Evolutionary conservation across 495 filamentous ascomycete species (phyloP).

Genomic region (Penicillium nucicola): DNA sequence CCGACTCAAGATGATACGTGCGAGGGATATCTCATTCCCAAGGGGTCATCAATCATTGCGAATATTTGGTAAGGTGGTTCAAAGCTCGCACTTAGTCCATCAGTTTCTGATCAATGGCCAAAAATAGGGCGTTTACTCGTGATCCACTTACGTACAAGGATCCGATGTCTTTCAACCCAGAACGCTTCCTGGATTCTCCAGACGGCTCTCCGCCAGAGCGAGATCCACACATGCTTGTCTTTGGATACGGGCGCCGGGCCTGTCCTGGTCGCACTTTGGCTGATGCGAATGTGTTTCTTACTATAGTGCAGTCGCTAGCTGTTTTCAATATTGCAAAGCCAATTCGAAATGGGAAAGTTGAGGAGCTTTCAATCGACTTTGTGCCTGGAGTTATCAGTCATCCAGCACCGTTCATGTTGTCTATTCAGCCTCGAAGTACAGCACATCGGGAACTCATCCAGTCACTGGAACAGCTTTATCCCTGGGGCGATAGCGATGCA

Average conservation of each 20-base stretch:
- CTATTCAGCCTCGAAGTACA: conserved; percentile 30
- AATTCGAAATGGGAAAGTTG: conserved; percentile 24
- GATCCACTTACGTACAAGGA: conserved; percentile 15
- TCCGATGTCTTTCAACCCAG: conserved; percentile 28
- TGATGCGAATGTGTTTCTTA: conserved; percentile 31
- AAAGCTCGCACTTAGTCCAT: background rate
- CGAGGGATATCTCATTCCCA: conserved; percentile 50
- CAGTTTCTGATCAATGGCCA: background rate
- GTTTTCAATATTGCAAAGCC: conserved; percentile 39
- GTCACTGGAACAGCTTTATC: conserved; percentile 35
- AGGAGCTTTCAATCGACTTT: conserved; percentile 26
- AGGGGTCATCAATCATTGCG: conserved; percentile 40
- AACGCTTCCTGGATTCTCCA: conserved; percentile 25
- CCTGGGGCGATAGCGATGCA: conserved; percentile 43
- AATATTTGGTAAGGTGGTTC: conserved; percentile 38
- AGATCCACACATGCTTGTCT: conserved; percentile 30
- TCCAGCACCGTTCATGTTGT: conserved; percentile 31
- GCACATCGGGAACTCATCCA: conserved; percentile 29
- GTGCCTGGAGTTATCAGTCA: conserved; percentile 37
- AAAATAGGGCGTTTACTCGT: conserved; percentile 28
- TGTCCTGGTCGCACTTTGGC: conserved; percentile 39
- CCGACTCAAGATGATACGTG: conserved; percentile 53
- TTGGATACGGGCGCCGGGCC: conserved; percentile 38
- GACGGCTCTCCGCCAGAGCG: conserved; percentile 26
- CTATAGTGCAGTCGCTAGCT: conserved; percentile 30